These are phyloP conservation scores for Urochloa ruziziensis DNA, from an alignment of 176 grass and related monocot species.

Conservation along the genomic window DNA sequence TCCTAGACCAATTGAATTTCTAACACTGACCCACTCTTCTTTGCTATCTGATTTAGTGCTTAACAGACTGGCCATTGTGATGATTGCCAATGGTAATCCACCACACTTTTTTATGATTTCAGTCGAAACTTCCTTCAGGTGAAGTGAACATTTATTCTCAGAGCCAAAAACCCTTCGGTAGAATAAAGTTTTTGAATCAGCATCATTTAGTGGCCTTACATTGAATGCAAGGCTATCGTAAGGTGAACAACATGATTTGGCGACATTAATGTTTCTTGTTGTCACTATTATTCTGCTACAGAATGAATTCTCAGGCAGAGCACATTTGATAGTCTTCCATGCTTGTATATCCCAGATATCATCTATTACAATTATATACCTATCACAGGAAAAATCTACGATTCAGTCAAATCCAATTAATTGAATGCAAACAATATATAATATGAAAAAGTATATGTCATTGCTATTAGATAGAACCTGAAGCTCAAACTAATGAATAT, in stretches of 20 bases:
- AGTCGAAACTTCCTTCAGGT: background rate
- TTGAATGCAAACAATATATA: background rate
- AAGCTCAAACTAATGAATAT: background rate
- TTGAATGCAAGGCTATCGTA: background rate
- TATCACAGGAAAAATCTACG: background rate
- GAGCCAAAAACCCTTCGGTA: background rate
- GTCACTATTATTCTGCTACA: background rate
- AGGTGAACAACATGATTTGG: background rate
- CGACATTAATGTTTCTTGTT: background rate
- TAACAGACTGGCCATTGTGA: background rate
- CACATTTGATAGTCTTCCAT: background rate
- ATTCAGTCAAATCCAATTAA: background rate
- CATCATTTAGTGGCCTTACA: background rate
- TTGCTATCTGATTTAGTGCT: background rate
- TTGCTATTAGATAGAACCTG: background rate
- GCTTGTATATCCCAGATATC: background rate
- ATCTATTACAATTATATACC: background rate
- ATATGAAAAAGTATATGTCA: background rate
- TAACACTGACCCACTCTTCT: background rate
- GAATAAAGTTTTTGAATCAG: background rate
- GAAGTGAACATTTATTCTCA: background rate
- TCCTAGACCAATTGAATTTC: background rate
- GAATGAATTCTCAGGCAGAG: background rate
- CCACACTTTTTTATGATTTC: background rate
- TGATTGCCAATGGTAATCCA: background rate